A percentile compares a stretch with the other conserved stretches of the same genome.
Evolutionary conservation across 768 basidiomycete genomes (phyloP).

Genomic region (Lentinula edodes): DNA sequence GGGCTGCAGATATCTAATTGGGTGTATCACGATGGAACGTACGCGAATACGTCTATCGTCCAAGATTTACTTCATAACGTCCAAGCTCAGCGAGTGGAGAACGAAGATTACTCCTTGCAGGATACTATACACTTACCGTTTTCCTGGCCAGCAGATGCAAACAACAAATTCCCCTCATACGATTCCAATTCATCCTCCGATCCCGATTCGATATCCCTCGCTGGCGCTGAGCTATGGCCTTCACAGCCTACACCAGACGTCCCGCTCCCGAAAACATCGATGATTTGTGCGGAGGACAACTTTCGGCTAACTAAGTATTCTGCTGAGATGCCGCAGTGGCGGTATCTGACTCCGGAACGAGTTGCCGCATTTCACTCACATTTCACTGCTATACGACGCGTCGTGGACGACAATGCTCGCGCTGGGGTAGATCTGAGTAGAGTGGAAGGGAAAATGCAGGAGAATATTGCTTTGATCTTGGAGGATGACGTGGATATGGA

Average conservation of each 20-base stretch:
- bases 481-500: conserved; percentile 55
- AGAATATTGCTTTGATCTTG: conserved; percentile 28
- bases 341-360: conserved; percentile 33
- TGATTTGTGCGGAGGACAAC: conserved; percentile 2
- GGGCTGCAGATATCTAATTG: neutral
- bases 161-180: neutral
- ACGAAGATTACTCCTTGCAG: neutral
- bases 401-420: conserved; percentile 18
- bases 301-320: neutral
- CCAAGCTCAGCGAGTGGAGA: neutral
- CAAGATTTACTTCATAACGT: neutral
- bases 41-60: neutral
- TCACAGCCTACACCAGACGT: neutral
- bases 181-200: neutral
- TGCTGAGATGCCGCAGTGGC: neutral
- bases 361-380: conserved; percentile 49
- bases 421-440: neutral
- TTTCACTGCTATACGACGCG: conserved; percentile 25
- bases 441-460: neutral
- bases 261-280: neutral
- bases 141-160: conserved; percentile 2
- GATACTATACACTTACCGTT: conserved; percentile 1
- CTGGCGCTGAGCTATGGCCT: conserved; percentile 5
- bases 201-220: neutral
- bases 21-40: conserved; percentile 6